Percentiles rank a stretch among this genome's conserved stretches.
These are phyloP conservation scores for Xylaria sp. DNA, from an alignment of 2,329 filamentous ascomycete species.

Conservation along the genomic window DNA sequence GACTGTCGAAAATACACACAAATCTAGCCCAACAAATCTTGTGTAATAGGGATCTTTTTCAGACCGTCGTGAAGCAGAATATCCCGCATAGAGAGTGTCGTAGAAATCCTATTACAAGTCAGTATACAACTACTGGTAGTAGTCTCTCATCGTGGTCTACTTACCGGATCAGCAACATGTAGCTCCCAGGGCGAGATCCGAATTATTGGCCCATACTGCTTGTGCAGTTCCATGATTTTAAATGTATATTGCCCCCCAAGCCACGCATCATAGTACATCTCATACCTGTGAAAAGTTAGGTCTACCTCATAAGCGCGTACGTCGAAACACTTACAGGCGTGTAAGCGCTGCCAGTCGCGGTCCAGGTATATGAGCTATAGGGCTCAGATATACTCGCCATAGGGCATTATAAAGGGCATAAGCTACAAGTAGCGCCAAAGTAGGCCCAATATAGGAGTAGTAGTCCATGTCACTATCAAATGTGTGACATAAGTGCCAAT, in stretches of 20 bases:
- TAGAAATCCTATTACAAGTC: constrained; percentile 27
- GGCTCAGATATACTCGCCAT: constrained; percentile 27
- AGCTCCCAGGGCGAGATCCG: constrained; percentile 25
- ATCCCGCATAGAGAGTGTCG: constrained; percentile 20
- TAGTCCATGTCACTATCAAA: constrained; percentile 12
- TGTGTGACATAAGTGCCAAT: not conserved
- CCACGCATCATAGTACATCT: constrained; percentile 29
- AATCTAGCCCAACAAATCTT: constrained; percentile 24
- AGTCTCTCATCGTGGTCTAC: not conserved
- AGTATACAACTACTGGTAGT: not conserved
- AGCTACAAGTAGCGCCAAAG: constrained; percentile 4
- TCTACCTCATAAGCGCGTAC: not conserved
- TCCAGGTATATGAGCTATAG: constrained; percentile 29
- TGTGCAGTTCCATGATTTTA: constrained; percentile 27
- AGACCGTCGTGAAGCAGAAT: constrained; percentile 18
- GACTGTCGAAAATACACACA: constrained; percentile 25
- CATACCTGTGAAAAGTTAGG: constrained; percentile 18
- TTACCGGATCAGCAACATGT: constrained; percentile 19
- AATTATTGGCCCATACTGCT: constrained; percentile 27
- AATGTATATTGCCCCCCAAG: constrained; percentile 27
- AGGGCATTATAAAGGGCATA: constrained; percentile 20
- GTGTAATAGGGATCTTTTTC: constrained; percentile 22
- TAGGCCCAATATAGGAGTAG: not conserved
- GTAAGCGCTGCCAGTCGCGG: constrained; percentile 28
- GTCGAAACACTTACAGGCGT: constrained; percentile 10